Evolutionary conservation across 805 yeast species (phyloP).

Genomic region (Phaffomyces opuntiae): DNA sequence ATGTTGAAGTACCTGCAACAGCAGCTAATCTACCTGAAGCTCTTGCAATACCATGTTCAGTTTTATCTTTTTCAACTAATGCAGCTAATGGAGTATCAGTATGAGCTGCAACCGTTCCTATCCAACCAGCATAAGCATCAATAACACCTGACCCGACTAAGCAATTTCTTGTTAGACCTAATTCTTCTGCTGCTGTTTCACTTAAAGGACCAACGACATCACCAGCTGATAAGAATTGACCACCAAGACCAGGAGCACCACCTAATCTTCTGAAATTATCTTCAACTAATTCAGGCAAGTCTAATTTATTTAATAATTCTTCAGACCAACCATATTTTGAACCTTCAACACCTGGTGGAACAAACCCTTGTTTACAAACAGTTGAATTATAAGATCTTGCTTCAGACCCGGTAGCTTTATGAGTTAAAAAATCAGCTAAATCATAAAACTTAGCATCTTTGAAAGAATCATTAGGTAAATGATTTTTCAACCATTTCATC

Average conservation of each 20-base stretch:
- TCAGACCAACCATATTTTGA: constrained; percentile 85
- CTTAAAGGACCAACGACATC: constrained; percentile 75
- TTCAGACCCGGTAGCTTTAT: constrained; percentile 81
- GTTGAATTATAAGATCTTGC: constrained; percentile 85
- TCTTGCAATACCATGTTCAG: constrained; percentile 40
- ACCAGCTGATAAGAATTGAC: constrained; percentile 79
- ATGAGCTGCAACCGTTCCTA: constrained; percentile 94
- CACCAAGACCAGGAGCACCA: constrained; percentile 70
- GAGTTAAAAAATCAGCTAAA: constrained; percentile 85
- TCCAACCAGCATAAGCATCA: constrained; percentile 98
- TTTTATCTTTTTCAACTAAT: constrained; percentile 41
- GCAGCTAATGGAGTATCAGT: constrained; percentile 51
- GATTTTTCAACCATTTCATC: constrained; percentile 89
- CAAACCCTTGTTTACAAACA: constrained; percentile 92
- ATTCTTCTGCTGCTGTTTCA: constrained; percentile 61
- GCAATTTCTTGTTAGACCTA: constrained; percentile 76
- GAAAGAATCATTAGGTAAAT: constrained; percentile 61
- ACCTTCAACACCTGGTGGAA: constrained; percentile 88
- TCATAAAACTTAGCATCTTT: constrained; percentile 75
- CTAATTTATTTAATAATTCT: constrained; percentile 63
- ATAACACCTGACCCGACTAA: constrained; percentile 93
- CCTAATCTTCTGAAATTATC: constrained; percentile 77
- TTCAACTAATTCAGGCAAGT: constrained; percentile 68
- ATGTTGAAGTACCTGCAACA: constrained; percentile 97
- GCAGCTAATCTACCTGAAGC: constrained; percentile 90